Percentiles rank a stretch among this genome's conserved stretches.
Evolutionary conservation across 352 stramenopile genomes (phyloP).

Genomic region (Sclerospora graminicola): DNA sequence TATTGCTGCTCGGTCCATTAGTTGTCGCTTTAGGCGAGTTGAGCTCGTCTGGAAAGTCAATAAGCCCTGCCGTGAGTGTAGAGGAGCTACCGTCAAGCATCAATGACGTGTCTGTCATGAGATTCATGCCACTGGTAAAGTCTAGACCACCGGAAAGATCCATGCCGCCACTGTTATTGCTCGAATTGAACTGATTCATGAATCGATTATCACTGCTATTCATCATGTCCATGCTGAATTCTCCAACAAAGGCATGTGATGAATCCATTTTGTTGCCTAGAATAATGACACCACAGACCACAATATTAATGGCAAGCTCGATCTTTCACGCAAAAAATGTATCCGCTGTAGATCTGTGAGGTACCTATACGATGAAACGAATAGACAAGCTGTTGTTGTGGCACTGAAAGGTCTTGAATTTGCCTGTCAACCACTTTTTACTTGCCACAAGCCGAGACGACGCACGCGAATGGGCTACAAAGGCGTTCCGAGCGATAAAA

Average conservation of each 20-base stretch:
- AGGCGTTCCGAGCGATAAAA: conserved; percentile 2
- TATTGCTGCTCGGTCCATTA: conserved; percentile 9
- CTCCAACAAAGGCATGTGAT: conserved; percentile 61
- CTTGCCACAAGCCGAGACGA: neutral
- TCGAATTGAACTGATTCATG: conserved; percentile 65
- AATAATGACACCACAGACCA: conserved; percentile 1
- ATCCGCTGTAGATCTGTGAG: neutral
- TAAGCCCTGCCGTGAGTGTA: conserved; percentile 37
- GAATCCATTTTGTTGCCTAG: conserved; percentile 38
- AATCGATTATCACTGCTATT: conserved; percentile 56
- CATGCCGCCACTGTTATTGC: conserved; percentile 20
- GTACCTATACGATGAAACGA: neutral
- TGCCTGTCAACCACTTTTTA: neutral
- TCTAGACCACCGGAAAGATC: conserved; percentile 41
- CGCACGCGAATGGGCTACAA: conserved; percentile 3
- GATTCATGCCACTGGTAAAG: conserved; percentile 53
- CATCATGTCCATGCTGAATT: conserved; percentile 64
- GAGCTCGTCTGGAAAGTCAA: conserved; percentile 82
- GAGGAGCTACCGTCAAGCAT: conserved; percentile 20
- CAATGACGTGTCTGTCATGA: conserved; percentile 51
- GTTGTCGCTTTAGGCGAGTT: conserved; percentile 44
- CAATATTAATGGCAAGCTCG: conserved; percentile 1
- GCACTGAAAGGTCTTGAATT: neutral
- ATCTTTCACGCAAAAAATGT: neutral
- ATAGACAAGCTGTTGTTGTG: neutral